Conservation (phyloP, 331 rosid genomes). For the Stylosanthes scabra region DNA sequence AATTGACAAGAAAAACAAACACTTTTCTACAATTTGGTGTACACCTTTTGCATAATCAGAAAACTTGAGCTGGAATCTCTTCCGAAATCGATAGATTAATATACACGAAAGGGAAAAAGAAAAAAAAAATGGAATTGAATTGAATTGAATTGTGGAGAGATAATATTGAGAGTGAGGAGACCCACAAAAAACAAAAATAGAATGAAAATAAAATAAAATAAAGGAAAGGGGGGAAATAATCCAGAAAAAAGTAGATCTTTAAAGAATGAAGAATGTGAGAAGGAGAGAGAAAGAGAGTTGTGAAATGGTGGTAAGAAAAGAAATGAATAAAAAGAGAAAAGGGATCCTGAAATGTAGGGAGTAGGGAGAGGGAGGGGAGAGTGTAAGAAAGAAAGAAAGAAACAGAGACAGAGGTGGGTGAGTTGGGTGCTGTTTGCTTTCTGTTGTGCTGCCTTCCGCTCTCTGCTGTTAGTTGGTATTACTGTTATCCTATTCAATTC, state of each 20-base stretch:
- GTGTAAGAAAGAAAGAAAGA: no score
- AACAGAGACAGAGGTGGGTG: constrained; percentile 21
- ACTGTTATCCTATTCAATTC: no score
- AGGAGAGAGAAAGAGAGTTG: constrained; percentile 17
- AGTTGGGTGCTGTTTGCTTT: constrained; percentile 6
- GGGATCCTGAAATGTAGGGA: not conserved
- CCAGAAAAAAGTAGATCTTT: constrained; percentile 40
- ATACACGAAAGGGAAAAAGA: not conserved
- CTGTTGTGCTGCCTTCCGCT: not conserved
- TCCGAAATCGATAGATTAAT: constrained; percentile 24
- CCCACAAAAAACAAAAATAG: constrained; percentile 16
- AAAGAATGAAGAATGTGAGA: constrained; percentile 30
- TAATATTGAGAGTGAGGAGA: constrained; percentile 22
- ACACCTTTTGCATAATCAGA: constrained; percentile 36
- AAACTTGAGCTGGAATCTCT: constrained; percentile 33
- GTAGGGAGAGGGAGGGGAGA: constrained; percentile 11
- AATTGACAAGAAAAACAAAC: constrained; percentile 19
- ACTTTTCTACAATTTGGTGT: constrained; percentile 30
- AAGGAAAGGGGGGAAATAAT: constrained; percentile 16
- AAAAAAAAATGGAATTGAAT: no score
- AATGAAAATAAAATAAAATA: not conserved
- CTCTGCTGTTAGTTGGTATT: constrained; percentile 5
- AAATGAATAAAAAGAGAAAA: constrained; percentile 28
- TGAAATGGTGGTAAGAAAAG: no score
- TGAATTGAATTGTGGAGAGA: constrained; percentile 12